Base-by-base conservation (phyloP, 2,329 filamentous ascomycete species). In the Fusarium papillatum region DNA sequence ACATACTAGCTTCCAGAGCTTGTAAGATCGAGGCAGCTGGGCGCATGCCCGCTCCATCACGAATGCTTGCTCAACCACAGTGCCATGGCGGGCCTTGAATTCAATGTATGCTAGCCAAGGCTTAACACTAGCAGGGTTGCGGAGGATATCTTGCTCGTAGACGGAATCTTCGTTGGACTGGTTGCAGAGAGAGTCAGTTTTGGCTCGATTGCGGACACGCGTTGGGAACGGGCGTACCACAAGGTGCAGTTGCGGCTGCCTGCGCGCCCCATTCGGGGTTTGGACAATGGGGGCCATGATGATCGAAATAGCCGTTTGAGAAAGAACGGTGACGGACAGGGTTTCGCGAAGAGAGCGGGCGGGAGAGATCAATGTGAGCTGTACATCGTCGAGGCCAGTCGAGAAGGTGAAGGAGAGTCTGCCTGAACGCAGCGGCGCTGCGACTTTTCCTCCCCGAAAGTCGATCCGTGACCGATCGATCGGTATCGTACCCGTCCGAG, bases 41-140 rank as follows among this genome's bases (percentile, higher is more conserved):
- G 91, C 89, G 84, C 96, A 98, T 69, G 97, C 96, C 81, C 97
- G 92, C 86, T 98, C 97, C 87, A 98, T 94, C 43, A 95, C 90
- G 77, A 91, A 92, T 11, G 95, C 94, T 85, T 98, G 96, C 86
- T 98, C 96, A 66, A 95, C 91, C 53, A 95, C 82, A 55, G 91
- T 95, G 78, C 96, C 96, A 89, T 98, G 94, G 79, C 95, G 94
- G 78, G 92, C 87, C 86, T 99, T 99, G 89, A 95, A 96, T 77
- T 95, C 93, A 83, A 96, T 94, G 85, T 98, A 99, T 78, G 95
- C 93, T 70, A 99, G 90, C 97, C 97, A 99, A 81, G 97, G 96
- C 85, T 96, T 97, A 78, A 96, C 92, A 83, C 93, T 97, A 80
- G 93, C 94, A 11, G 93, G 91, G 81, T 97, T 95, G 79, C 96